These are phyloP conservation scores for Elasticomyces elasticus DNA, from an alignment of 495 filamentous ascomycete species.

Conservation along the genomic window DNA sequence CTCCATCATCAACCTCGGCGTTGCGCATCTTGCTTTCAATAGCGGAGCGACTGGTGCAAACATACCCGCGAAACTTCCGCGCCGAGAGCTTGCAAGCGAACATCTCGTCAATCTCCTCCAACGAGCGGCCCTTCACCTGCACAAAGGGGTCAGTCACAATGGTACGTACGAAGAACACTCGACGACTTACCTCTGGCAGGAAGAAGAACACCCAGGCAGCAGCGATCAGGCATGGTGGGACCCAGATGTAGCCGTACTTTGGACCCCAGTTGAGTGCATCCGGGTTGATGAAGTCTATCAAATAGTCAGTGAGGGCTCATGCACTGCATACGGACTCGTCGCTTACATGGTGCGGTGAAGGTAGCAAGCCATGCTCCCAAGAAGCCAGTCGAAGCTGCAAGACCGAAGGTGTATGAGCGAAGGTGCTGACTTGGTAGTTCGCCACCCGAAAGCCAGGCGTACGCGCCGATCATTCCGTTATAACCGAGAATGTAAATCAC, in stretches of 20 bases:
- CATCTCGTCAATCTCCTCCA: constrained; percentile 14
- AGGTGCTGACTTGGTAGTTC: constrained; percentile 48
- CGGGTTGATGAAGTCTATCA: constrained; percentile 50
- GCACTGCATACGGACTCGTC: not conserved
- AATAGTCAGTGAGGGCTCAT: not conserved
- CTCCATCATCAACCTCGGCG: not conserved
- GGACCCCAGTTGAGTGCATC: constrained; percentile 45
- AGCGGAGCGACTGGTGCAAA: constrained; percentile 29
- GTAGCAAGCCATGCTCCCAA: constrained; percentile 47
- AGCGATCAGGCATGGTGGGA: constrained; percentile 34
- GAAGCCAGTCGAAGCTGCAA: constrained; percentile 31
- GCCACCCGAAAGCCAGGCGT: constrained; percentile 53
- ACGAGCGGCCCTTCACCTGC: constrained; percentile 7
- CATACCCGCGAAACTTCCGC: constrained; percentile 39
- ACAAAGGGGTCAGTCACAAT: not conserved
- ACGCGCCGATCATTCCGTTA: constrained; percentile 46
- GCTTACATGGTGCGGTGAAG: constrained; percentile 5
- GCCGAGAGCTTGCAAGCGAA: constrained; percentile 35
- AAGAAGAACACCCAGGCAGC: constrained; percentile 36
- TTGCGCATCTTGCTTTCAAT: constrained; percentile 7
- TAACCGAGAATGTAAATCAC: constrained; percentile 49
- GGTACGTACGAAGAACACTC: not conserved
- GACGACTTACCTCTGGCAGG: constrained; percentile 1
- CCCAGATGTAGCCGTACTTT: constrained; percentile 47
- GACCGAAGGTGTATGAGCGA: constrained; percentile 47